Evolutionary conservation across 495 filamentous ascomycete genomes (phyloP).

Genomic region (Hypoxylon crocopeplum): DNA sequence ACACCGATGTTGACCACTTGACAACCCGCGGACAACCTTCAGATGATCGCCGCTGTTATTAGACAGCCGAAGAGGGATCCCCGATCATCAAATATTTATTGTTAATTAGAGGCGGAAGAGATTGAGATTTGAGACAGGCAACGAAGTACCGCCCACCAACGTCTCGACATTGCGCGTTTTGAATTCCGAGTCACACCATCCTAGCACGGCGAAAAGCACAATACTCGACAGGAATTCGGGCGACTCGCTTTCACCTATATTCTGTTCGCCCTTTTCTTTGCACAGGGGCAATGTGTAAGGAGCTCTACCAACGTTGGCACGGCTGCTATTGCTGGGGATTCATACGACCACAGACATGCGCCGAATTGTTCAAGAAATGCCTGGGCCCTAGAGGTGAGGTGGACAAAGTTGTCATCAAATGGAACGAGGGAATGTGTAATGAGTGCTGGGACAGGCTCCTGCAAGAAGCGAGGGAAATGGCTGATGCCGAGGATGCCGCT

Average conservation of each 20-base stretch:
- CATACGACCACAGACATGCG: constrained; percentile 37
- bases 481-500: constrained; percentile 33
- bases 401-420: constrained; percentile 41
- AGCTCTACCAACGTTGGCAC: constrained; percentile 43
- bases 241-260: constrained; percentile 1
- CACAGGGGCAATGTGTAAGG: constrained; percentile 35
- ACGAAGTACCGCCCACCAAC: background rate
- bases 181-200: constrained; percentile 3
- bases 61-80: constrained; percentile 26
- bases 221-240: background rate
- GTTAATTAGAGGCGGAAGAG: background rate
- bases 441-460: constrained; percentile 44
- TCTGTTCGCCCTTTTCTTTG: background rate
- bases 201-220: constrained; percentile 2
- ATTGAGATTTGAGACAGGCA: constrained; percentile 5
- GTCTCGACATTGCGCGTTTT: constrained; percentile 7
- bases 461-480: constrained; percentile 43
- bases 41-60: constrained; percentile 31
- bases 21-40: background rate
- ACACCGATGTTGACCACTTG: constrained; percentile 23
- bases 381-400: constrained; percentile 41
- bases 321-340: constrained; percentile 43
- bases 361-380: constrained; percentile 40
- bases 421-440: constrained; percentile 45
- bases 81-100: constrained; percentile 11